Base-by-base conservation (phyloP, 164 flowering plant species). In the Nelumbo lutea region DNA sequence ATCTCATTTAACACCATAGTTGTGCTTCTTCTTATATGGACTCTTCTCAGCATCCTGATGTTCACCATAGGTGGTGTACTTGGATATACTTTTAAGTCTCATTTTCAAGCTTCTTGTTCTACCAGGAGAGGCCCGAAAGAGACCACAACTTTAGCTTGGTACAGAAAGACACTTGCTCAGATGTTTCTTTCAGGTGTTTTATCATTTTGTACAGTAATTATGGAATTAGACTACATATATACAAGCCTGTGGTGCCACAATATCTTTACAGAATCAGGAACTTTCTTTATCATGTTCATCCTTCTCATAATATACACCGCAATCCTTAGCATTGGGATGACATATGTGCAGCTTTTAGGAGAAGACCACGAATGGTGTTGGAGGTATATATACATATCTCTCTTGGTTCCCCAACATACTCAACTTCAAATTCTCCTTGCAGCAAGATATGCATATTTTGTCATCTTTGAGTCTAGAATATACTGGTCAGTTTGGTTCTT, bases 191-290 rank as follows among this genome's bases (percentile, higher is more conserved):
- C 73, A 6, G 96, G 96, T 61, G 82, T 90, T 60, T 60, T 90
- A 71, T 85, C 96, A 48, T 90, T 85, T 61, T 84, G 90, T 77
- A 87, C 86, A 10, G 79, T 87, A 60, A 74, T 80, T 45, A 78
- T 88, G 8, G 93, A 93, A 84, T 77, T 93, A 38, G 86, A 86
- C 74, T 78, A 85, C 69, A 64, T 90, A 64, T 83, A 71, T 76
- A 71, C 85, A 66, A 93, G 83, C 78, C 42, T 90, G 67, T 90
- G 98, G 96, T 87, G 95, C 62, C 84, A 79, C 72, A 93, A 89
- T 76, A 80, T 87, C 57, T 83, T 42, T 62, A 85, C 85, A 46
- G 65, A 70, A 11, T 80, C 82, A 6, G 64, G 86, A 66, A 80
- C n/a, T n/a, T n/a, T n/a, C n/a, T n/a, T n/a, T n/a, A n/a, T n/a